These are phyloP conservation scores for Knoxdaviesia capensis DNA, from an alignment of 2,329 filamentous ascomycete species.

Conservation along the genomic window DNA sequence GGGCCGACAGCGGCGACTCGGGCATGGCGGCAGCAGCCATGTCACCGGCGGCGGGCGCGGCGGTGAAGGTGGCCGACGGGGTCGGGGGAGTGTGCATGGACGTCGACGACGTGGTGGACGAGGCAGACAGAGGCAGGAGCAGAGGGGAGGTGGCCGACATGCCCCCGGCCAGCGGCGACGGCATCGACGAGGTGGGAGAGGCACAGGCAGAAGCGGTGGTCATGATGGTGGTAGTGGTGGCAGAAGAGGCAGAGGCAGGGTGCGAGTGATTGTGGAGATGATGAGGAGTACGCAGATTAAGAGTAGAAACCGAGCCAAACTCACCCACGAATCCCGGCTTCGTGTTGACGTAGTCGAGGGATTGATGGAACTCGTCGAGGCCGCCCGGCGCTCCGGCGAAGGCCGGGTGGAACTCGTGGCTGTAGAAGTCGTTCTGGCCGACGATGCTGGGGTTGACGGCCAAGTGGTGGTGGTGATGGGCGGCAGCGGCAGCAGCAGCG, in stretches of 20 bases:
- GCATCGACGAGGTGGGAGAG: neutral
- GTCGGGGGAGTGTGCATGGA: too few relatives aligned
- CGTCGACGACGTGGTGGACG: too few relatives aligned
- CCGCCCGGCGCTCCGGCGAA: slow-evolving; percentile 31
- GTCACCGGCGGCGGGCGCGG: too few relatives aligned
- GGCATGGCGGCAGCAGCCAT: too few relatives aligned
- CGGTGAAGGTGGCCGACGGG: too few relatives aligned
- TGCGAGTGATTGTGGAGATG: too few relatives aligned
- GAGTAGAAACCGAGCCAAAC: slow-evolving; percentile 14
- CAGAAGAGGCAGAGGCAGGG: too few relatives aligned
- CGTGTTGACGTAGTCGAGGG: slow-evolving; percentile 24
- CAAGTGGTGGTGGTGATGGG: slow-evolving; percentile 21
- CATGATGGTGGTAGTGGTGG: too few relatives aligned
- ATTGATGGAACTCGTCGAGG: slow-evolving; percentile 26
- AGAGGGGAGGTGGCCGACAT: neutral
- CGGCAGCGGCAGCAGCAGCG: neutral
- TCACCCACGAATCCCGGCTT: slow-evolving; percentile 37
- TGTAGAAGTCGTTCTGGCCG: slow-evolving; percentile 27
- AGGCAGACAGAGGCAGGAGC: too few relatives aligned
- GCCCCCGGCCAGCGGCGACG: neutral
- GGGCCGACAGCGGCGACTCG: too few relatives aligned
- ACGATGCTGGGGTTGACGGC: slow-evolving; percentile 45
- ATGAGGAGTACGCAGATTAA: too few relatives aligned
- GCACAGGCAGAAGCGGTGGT: too few relatives aligned
- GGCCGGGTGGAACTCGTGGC: slow-evolving; percentile 22